These are phyloP conservation scores for Ganoderma multipileum DNA, from an alignment of 1,284 basidiomycete species.

Conservation along the genomic window DNA sequence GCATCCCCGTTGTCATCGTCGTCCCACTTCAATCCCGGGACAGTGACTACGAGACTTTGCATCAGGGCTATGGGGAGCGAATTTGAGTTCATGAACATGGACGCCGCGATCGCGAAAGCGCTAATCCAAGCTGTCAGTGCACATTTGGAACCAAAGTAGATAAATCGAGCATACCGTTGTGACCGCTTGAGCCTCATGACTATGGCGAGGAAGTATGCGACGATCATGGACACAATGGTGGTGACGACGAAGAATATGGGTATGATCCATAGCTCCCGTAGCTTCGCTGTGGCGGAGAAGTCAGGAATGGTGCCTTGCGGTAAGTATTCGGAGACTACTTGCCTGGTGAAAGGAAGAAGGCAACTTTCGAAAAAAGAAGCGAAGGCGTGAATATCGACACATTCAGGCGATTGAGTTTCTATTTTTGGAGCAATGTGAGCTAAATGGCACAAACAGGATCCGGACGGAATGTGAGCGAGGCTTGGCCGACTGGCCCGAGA, in stretches of 20 bases:
- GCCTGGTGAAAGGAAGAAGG: constrained; percentile 80
- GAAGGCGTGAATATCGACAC: constrained; percentile 93
- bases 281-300: constrained; percentile 58
- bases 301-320: constrained; percentile 34
- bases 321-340: constrained; percentile 27
- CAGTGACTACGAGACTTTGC: constrained; percentile 88
- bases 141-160: not conserved
- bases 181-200: constrained; percentile 63
- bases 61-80: constrained; percentile 92
- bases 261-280: constrained; percentile 91
- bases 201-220: constrained; percentile 58
- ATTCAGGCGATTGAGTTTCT: constrained; percentile 83
- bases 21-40: constrained; percentile 87
- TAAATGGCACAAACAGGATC: not conserved
- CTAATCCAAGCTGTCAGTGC: constrained; percentile 44
- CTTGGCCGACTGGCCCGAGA: not conserved
- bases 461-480: not conserved
- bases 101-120: constrained; percentile 84
- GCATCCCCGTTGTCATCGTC: constrained; percentile 81
- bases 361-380: constrained; percentile 93
- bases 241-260: constrained; percentile 83
- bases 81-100: constrained; percentile 94
- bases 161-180: constrained; percentile 56
- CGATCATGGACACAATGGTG: constrained; percentile 66
- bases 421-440: constrained; percentile 7